Conservation (phyloP, 257 asterid genomes). For the Lycium barbarum region DNA sequence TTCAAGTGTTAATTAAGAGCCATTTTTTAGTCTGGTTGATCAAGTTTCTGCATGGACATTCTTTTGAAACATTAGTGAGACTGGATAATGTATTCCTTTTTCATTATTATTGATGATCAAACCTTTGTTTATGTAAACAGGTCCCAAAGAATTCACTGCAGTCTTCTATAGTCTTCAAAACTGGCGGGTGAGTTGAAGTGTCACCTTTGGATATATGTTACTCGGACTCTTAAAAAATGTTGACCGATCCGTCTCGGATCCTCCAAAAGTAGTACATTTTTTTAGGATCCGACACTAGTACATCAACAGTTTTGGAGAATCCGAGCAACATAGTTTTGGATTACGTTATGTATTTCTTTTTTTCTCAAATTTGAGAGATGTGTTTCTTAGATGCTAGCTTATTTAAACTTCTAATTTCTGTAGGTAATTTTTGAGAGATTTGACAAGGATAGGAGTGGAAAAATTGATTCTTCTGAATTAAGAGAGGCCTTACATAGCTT, state of each 20-base stretch:
- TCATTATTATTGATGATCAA: background rate
- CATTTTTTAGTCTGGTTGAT: background rate
- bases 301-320: background rate
- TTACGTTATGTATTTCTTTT: background rate
- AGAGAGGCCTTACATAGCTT: conserved; percentile 87
- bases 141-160: conserved; percentile 90
- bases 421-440: conserved; percentile 86
- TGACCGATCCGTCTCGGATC: background rate
- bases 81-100: background rate
- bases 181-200: conserved; percentile 82
- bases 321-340: background rate
- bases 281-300: background rate
- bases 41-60: background rate
- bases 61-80: background rate
- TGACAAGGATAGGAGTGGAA: conserved; percentile 90
- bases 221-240: background rate
- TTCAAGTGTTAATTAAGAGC: background rate
- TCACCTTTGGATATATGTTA: background rate
- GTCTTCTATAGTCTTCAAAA: conserved; percentile 88
- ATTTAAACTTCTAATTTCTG: conserved; percentile 25
- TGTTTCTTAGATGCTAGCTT: conserved; percentile 25
- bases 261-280: background rate
- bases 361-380: background rate
- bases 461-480: conserved; percentile 74
- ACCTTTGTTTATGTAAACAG: conserved; percentile 45